Evolutionary conservation across 352 stramenopile genomes (phyloP).

Genomic region (Phytophthora sojae): DNA sequence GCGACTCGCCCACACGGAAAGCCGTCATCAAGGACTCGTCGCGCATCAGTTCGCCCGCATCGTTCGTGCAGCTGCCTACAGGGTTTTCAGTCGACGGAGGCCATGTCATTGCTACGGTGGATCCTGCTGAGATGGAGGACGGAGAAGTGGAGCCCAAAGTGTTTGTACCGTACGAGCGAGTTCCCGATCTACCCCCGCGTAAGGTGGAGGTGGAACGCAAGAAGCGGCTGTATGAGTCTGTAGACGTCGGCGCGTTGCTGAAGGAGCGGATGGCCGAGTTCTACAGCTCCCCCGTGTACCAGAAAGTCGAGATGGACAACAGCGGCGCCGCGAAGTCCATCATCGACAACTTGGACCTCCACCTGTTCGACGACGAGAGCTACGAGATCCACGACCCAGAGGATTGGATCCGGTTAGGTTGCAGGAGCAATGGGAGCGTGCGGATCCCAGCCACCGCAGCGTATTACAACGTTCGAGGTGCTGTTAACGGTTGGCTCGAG

Average conservation of each 20-base stretch:
- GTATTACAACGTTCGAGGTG: constrained; percentile 62
- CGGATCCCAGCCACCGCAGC: constrained; percentile 78
- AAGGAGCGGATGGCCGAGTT: constrained; percentile 56
- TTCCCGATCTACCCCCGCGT: constrained; percentile 56
- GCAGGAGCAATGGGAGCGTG: constrained; percentile 54
- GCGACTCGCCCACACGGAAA: constrained; percentile 39
- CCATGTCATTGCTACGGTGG: constrained; percentile 46
- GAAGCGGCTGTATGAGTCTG: constrained; percentile 60
- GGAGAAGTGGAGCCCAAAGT: constrained; percentile 79
- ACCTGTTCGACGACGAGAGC: constrained; percentile 84
- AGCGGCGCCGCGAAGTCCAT: constrained; percentile 64
- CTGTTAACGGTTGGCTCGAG: constrained; percentile 73
- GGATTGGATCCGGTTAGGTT: constrained; percentile 73
- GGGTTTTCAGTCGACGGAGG: constrained; percentile 63
- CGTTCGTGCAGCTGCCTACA: constrained; percentile 44
- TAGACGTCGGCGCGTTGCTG: constrained; percentile 56
- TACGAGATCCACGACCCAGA: constrained; percentile 73
- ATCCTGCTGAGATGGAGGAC: constrained; percentile 52
- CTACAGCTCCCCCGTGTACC: constrained; percentile 41
- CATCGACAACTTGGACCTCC: constrained; percentile 65
- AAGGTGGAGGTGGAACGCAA: constrained; percentile 80
- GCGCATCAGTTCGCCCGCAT: constrained; percentile 45
- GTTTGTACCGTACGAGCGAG: constrained; percentile 73
- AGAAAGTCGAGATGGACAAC: constrained; percentile 49
- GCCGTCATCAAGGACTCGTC: constrained; percentile 48